phyloP scores from a whole-genome alignment of 306 rosid species.

The Argentina anserina region DNA sequence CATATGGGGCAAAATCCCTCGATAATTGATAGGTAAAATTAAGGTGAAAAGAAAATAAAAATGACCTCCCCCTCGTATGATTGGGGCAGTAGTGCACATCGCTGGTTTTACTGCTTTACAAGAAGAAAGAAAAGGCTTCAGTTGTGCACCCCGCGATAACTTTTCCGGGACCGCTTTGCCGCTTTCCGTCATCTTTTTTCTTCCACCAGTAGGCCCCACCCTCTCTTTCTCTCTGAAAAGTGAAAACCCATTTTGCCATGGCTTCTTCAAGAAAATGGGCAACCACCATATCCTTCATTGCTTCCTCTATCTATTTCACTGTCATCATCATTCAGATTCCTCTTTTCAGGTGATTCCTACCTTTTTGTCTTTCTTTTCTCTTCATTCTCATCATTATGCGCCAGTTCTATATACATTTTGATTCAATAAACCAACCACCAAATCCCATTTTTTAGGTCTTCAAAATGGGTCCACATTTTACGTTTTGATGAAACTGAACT shows the following conservation, averaged over 20 bases:
- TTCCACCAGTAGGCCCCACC: neutral
- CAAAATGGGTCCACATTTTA: neutral
- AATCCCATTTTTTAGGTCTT: neutral
- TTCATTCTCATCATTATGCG: neutral
- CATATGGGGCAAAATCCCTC: too few relatives aligned
- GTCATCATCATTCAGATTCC: constrained; percentile 76
- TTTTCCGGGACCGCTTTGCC: neutral
- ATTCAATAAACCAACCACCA: neutral
- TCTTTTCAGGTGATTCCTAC: constrained; percentile 66
- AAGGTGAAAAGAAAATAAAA: neutral
- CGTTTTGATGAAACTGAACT: neutral
- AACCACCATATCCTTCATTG: constrained; percentile 38
- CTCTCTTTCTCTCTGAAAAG: neutral
- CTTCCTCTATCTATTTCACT: constrained; percentile 53
- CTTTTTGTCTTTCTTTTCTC: neutral
- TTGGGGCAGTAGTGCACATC: neutral
- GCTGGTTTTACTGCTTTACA: neutral
- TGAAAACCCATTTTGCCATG: constrained; percentile 31
- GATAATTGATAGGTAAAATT: too few relatives aligned
- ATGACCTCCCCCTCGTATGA: neutral
- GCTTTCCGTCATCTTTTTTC: neutral
- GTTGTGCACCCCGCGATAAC: neutral
- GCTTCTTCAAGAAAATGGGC: constrained; percentile 72
- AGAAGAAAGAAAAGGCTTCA: neutral
- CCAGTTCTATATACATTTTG: neutral